Percentiles rank a stretch among this genome's conserved stretches.
phyloP scores from a whole-genome alignment of 352 stramenopile genomes.

The Phytophthora cryptogea region DNA sequence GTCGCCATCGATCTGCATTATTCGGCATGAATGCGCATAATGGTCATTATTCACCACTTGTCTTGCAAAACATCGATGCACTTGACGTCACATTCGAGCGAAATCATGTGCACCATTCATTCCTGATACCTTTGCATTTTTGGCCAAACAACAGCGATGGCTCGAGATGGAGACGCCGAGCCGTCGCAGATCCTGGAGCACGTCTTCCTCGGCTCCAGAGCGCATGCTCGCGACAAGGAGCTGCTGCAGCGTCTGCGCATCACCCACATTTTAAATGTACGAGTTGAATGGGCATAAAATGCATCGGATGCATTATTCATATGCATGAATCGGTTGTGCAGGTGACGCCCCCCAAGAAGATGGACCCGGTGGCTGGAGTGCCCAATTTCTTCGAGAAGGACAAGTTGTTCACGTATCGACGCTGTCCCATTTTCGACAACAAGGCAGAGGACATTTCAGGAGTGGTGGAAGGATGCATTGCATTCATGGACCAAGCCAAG shows the following conservation, averaged over 20 bases:
- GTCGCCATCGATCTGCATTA: background rate
- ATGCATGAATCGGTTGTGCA: constrained; percentile 19
- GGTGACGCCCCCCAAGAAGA: constrained; percentile 79
- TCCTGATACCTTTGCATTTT: constrained; percentile 8
- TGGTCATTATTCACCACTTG: too few species aligned
- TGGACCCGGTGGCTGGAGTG: constrained; percentile 83
- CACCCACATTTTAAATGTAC: constrained; percentile 86
- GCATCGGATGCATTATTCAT: too few species aligned
- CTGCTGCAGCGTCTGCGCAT: constrained; percentile 63
- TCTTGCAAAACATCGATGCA: background rate
- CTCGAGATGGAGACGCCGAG: constrained; percentile 27
- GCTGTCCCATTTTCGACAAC: constrained; percentile 91
- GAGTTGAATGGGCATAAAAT: background rate
- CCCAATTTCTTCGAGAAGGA: constrained; percentile 94
- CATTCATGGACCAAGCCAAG: constrained; percentile 92
- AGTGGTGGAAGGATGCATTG: constrained; percentile 80
- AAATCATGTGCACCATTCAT: background rate
- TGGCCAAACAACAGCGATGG: background rate
- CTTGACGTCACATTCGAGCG: background rate
- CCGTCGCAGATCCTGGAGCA: constrained; percentile 71
- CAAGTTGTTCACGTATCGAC: constrained; percentile 73
- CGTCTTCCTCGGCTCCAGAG: constrained; percentile 71
- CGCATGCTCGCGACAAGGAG: constrained; percentile 69
- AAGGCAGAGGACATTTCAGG: constrained; percentile 87
- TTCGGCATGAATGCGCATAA: background rate